phyloP scores from a whole-genome alignment of 352 stramenopile genomes.

The Nothophytophthora sp. region DNA sequence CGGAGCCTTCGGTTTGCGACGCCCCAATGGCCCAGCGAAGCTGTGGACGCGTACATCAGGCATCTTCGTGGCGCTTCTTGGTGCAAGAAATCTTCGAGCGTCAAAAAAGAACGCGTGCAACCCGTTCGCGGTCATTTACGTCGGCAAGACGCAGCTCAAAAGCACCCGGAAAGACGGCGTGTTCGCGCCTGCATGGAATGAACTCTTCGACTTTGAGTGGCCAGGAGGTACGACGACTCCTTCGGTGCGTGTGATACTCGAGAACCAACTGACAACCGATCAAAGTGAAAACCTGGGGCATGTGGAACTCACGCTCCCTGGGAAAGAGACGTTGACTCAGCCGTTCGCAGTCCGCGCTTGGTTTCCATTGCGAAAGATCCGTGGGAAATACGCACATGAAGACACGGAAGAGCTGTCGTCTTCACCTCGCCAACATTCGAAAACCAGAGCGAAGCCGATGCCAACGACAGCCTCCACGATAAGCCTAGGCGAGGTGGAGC shows the following conservation, averaged over 20 bases:
- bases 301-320: slow-evolving; percentile 43
- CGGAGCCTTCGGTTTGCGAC: slow-evolving; percentile 8
- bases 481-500: slow-evolving; percentile 51
- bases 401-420: slow-evolving; percentile 12
- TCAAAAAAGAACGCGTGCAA: slow-evolving; percentile 77
- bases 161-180: slow-evolving; percentile 72
- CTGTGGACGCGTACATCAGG: slow-evolving; percentile 57
- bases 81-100: slow-evolving; percentile 47
- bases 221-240: slow-evolving; percentile 8
- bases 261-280: slow-evolving; percentile 68
- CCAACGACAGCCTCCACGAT: neutral
- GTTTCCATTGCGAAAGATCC: slow-evolving; percentile 47
- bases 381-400: slow-evolving; percentile 22
- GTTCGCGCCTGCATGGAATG: slow-evolving; percentile 71
- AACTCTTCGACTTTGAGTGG: slow-evolving; percentile 81
- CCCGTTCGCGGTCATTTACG: slow-evolving; percentile 64
- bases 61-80: slow-evolving; percentile 50
- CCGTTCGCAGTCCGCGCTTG: slow-evolving; percentile 50
- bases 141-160: slow-evolving; percentile 51
- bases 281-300: slow-evolving; percentile 70
- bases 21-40: slow-evolving; percentile 19
- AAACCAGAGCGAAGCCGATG: slow-evolving; percentile 6
- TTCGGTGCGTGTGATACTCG: slow-evolving; percentile 44
- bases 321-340: slow-evolving; percentile 11
- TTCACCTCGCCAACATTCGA: slow-evolving; percentile 3